phyloP scores from a whole-genome alignment of 2,329 filamentous ascomycete species.

The Ophiostoma pallidulum region DNA sequence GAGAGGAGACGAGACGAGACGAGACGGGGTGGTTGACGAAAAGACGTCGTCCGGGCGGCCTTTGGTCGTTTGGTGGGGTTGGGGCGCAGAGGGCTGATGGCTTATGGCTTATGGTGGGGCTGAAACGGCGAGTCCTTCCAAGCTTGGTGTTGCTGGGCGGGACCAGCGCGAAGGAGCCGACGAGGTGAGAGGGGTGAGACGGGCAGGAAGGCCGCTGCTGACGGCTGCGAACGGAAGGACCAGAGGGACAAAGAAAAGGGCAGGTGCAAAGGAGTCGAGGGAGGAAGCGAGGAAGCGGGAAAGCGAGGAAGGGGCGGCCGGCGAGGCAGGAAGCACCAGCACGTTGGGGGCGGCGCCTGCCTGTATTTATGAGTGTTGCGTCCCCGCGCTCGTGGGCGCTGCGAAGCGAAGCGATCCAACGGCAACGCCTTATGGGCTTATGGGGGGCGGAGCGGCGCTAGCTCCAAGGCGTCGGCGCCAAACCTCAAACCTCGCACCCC shows the following conservation, averaged over 20 bases:
- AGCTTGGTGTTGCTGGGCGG: neutral
- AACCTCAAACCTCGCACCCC: too few species aligned
- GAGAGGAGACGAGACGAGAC: neutral
- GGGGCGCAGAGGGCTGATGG: slow-evolving; percentile 1
- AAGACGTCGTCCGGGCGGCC: too few species aligned
- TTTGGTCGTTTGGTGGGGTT: neutral
- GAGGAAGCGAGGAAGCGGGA: too few species aligned
- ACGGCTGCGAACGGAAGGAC: neutral
- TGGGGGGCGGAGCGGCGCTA: too few species aligned
- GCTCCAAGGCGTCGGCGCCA: too few species aligned
- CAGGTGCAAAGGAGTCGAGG: neutral
- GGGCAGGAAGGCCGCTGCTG: too few species aligned
- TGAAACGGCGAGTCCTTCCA: slow-evolving; percentile 1
- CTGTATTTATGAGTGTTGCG: too few species aligned
- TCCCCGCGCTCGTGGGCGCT: too few species aligned
- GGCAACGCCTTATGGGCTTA: too few species aligned
- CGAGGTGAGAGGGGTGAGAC: neutral
- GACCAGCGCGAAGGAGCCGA: neutral
- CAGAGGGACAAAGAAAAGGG: neutral
- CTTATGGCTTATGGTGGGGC: slow-evolving; percentile 6
- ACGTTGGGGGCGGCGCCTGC: too few species aligned
- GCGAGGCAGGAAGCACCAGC: too few species aligned
- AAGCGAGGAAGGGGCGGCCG: neutral
- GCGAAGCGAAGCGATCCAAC: too few species aligned
- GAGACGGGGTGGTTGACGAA: neutral